Conservation (phyloP, 441 rosid genomes). For the Brassica hybrid region DNA sequence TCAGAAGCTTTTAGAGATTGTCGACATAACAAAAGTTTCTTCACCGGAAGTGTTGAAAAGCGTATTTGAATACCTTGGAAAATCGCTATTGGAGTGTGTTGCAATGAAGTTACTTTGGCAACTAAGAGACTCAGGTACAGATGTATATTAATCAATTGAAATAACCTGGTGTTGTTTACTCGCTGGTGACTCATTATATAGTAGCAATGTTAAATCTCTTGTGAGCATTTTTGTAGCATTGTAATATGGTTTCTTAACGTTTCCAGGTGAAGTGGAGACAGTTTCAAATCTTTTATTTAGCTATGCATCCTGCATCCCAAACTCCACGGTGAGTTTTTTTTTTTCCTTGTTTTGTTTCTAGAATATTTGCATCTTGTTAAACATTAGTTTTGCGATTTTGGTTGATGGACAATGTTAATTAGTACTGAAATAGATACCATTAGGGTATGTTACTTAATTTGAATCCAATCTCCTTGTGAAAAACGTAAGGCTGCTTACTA, state of each 20-base stretch:
- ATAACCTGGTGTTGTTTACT: background rate
- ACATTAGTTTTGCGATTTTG: background rate
- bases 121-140: conserved; percentile 58
- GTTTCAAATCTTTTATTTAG: conserved; percentile 62
- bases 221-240: conserved; percentile 13
- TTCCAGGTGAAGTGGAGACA: conserved; percentile 59
- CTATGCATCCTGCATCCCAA: conserved; percentile 64
- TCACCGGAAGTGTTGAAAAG: conserved; percentile 47
- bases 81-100: conserved; percentile 55
- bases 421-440: background rate
- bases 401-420: conserved; percentile 15
- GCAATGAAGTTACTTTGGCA: conserved; percentile 62
- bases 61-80: conserved; percentile 74
- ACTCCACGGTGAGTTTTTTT: conserved; percentile 68
- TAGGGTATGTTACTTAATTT: background rate
- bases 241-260: conserved; percentile 22
- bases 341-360: background rate
- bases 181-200: conserved; percentile 11
- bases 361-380: conserved; percentile 12
- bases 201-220: conserved; percentile 11
- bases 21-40: conserved; percentile 68
- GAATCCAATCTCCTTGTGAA: conserved; percentile 8
- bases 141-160: conserved; percentile 21
- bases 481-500: conserved; percentile 12
- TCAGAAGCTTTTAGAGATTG: conserved; percentile 59